Evolutionary conservation across 805 yeast species (phyloP).

Genomic region (Peterozyma xylosa): DNA sequence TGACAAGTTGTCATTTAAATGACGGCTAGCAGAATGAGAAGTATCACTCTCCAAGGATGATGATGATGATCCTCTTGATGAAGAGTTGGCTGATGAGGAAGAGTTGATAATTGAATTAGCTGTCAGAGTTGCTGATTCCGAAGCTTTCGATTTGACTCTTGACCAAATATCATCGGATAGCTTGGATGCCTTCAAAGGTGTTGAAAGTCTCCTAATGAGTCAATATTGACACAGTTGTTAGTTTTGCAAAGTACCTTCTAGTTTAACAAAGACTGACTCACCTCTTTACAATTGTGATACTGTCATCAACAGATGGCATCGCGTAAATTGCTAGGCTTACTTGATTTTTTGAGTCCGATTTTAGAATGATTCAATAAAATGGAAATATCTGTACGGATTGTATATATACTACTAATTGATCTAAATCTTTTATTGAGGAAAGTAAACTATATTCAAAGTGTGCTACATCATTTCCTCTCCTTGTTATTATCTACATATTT

Average conservation of each 20-base stretch:
- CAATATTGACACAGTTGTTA: neutral
- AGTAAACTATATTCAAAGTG: too few species aligned
- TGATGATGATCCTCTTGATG: neutral
- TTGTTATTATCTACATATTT: too few species aligned
- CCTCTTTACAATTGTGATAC: neutral
- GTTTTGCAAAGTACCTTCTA: neutral
- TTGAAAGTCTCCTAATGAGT: neutral
- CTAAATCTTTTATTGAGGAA: too few species aligned
- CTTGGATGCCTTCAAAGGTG: conserved; percentile 1
- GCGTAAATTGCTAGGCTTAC: neutral
- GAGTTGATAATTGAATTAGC: neutral
- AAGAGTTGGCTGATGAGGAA: neutral
- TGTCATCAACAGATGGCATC: neutral
- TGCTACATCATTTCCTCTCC: too few species aligned
- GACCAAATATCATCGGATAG: conserved; percentile 5
- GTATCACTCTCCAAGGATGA: neutral
- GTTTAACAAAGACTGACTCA: neutral
- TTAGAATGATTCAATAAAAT: too few species aligned
- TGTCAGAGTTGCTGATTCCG: conserved; percentile 2
- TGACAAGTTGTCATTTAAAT: too few species aligned
- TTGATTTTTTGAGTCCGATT: too few species aligned
- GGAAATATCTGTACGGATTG: too few species aligned
- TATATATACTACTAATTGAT: too few species aligned
- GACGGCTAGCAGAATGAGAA: neutral
- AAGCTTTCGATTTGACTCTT: conserved; percentile 3